Evolutionary conservation across 441 rosid species (phyloP).

Genomic region (Gossypium laxum): DNA sequence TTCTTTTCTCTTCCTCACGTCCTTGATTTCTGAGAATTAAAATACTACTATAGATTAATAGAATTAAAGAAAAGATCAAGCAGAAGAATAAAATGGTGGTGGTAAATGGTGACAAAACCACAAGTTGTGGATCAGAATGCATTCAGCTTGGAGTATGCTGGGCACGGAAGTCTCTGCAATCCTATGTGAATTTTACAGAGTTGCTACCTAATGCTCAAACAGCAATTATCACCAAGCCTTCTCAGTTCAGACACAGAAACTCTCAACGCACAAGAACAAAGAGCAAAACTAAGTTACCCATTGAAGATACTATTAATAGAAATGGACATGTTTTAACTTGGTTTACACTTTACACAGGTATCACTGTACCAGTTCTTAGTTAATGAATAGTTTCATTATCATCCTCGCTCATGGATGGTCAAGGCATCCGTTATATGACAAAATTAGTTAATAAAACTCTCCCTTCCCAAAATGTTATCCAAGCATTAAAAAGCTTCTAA

Average conservation of each 20-base stretch:
- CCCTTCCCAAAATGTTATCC: not conserved
- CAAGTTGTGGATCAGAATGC: not conserved
- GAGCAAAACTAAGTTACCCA: not conserved
- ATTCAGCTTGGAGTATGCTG: not conserved
- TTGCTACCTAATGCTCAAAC: not conserved
- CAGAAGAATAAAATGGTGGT: not conserved
- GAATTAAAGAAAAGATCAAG: not conserved
- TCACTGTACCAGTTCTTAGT: not conserved
- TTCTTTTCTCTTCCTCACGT: constrained; percentile 61
- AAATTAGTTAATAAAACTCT: not conserved
- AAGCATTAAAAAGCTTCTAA: not conserved
- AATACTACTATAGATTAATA: not conserved
- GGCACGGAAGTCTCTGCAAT: not conserved
- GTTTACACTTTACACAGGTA: not conserved
- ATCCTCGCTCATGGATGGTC: not conserved
- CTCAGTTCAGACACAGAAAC: not conserved
- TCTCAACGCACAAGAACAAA: not conserved
- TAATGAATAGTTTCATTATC: not conserved
- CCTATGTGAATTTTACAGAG: not conserved
- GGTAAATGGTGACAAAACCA: not conserved
- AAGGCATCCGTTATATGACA: not conserved
- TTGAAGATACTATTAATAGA: not conserved
- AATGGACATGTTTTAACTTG: not conserved
- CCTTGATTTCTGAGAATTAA: constrained; percentile 60
- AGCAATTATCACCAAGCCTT: not conserved